A percentile compares a stretch with the other conserved stretches of the same genome.
These are phyloP conservation scores for Alternaria panax DNA, from an alignment of 2,329 filamentous ascomycete species.

Conservation along the genomic window DNA sequence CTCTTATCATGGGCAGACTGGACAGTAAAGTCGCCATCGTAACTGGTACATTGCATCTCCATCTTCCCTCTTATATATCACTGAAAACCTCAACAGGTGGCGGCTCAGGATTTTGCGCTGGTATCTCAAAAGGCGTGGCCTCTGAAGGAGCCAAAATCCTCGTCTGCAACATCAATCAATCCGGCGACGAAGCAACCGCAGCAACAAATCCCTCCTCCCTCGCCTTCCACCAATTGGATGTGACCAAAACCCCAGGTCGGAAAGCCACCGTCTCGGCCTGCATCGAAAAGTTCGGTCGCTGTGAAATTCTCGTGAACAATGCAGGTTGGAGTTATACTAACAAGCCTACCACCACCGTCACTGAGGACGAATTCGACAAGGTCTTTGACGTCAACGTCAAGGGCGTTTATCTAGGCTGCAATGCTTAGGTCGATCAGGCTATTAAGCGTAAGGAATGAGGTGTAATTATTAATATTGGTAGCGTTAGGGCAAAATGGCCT, in stretches of 20 bases:
- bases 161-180: constrained; percentile 67
- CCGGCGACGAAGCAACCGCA: constrained; percentile 60
- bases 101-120: constrained; percentile 70
- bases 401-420: constrained; percentile 67
- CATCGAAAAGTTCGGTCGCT: constrained; percentile 60
- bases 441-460: constrained; percentile 64
- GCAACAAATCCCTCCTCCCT: constrained; percentile 49
- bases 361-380: constrained; percentile 70
- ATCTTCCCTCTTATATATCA: constrained; percentile 1
- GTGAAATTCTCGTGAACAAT: constrained; percentile 69
- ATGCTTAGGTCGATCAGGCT: constrained; percentile 67
- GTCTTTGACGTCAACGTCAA: constrained; percentile 75
- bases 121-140: constrained; percentile 66
- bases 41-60: constrained; percentile 52
- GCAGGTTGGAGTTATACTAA: constrained; percentile 64
- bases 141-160: constrained; percentile 68
- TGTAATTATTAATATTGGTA: constrained; percentile 71
- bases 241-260: constrained; percentile 62
- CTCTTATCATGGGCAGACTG: constrained; percentile 51
- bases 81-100: constrained; percentile 53
- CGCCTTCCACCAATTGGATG: constrained; percentile 56
- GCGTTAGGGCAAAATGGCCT: constrained; percentile 68
- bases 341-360: constrained; percentile 67
- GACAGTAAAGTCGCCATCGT: constrained; percentile 65
- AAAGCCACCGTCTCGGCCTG: constrained; percentile 62